Base-by-base conservation (phyloP, 768 basidiomycete genomes). In the Cystobasidium ongulense region DNA sequence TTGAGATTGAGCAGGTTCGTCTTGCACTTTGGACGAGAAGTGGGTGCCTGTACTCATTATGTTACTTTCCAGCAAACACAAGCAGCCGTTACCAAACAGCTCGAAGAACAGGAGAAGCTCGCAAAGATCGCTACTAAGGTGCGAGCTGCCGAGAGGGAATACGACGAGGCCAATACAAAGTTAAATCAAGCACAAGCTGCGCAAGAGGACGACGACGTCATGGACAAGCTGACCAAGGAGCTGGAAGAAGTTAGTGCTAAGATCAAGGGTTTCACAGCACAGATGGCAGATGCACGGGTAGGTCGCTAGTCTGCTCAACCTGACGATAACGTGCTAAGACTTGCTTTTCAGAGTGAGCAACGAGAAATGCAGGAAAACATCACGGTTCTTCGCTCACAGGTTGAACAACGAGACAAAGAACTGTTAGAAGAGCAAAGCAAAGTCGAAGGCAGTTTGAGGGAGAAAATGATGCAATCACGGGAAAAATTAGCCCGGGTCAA, bases 101-200 rank as follows among this genome's bases (percentile, higher is more conserved):
- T 88, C 63, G 83, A 83, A 23, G 77, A 75, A 18, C 86, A 87
- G 75, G 86, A 82, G 78, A 79, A 21, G 17, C 18, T 66, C 18
- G 15, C 59, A 1, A 65, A 38, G 23, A 46, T 13, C 81, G 82
- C 8, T 5, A 59, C 41, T 15, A 0, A 21, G 11, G 82, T 85
- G 67, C 84, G 78, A 76, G 89, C 88, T 70, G 23, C 84, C 77
- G 39, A 43, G 21, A 36, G 11, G 11, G 59, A 43, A 10, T 52
- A 50, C 27, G 52, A 72, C 31, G 54, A 74, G 33, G 71, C 74
- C 36, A 46, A 63, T 21, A 72, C 53, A 17, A 38, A 64, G 25
- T 52, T 72, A 11, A 23, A 66, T 25, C 52, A 61, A 71, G 62
- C 66, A 29, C 74, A 78, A 17, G 74, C 38, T 0, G 53, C 64